Evolutionary conservation across 2,329 filamentous ascomycete genomes (phyloP).

Genomic region (Magnaporthiopsis rhizophila): DNA sequence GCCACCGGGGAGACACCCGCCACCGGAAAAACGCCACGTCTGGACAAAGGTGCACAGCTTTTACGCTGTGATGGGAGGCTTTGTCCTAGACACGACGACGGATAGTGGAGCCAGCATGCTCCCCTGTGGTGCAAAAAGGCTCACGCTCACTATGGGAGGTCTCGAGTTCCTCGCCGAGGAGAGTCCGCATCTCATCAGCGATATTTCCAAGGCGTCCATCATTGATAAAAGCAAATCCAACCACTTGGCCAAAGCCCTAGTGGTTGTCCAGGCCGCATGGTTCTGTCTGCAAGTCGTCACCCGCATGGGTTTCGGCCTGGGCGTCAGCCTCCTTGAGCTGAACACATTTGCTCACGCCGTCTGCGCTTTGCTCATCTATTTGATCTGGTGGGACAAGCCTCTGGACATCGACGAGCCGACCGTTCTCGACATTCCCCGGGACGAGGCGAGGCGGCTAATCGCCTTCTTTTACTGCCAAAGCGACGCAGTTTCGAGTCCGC

Average conservation of each 20-base stretch:
- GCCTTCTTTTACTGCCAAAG: neutral
- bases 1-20: too few species aligned
- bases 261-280: constrained; percentile 26
- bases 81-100: too few species aligned
- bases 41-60: too few species aligned
- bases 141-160: too few species aligned
- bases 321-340: constrained; percentile 24
- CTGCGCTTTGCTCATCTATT: constrained; percentile 21
- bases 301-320: constrained; percentile 19
- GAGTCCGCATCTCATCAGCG: too few species aligned
- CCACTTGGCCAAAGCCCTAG: constrained; percentile 21
- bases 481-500: constrained; percentile 3
- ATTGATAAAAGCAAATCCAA: constrained; percentile 24
- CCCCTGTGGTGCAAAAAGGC: too few species aligned
- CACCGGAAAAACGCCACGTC: too few species aligned
- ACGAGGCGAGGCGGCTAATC: neutral
- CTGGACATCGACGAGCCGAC: constrained; percentile 7
- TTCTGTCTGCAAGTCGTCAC: constrained; percentile 24
- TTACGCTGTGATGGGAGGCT: too few species aligned
- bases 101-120: too few species aligned
- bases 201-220: too few species aligned
- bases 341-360: constrained; percentile 23
- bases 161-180: too few species aligned
- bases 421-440: too few species aligned
- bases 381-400: constrained; percentile 24